Evolutionary conservation across 306 rosid genomes (phyloP).

Genomic region (Quercus dentata): DNA sequence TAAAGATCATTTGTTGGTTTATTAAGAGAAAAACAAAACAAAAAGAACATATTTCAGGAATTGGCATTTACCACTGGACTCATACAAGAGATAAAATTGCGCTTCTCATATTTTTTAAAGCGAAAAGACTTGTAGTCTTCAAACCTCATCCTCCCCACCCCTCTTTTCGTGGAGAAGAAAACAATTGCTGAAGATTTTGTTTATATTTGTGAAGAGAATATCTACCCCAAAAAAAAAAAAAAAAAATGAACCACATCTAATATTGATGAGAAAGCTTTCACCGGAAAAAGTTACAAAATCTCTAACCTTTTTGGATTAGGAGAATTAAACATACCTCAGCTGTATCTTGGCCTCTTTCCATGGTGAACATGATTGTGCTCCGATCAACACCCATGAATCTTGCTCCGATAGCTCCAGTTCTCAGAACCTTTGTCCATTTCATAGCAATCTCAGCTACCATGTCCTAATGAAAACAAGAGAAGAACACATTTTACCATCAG

Average conservation of each 20-base stretch:
- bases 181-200: background rate
- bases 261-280: background rate
- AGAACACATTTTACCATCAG: background rate
- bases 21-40: background rate
- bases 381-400: conserved; percentile 77
- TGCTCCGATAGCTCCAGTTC: conserved; percentile 69
- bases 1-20: background rate
- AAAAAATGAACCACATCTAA: no score
- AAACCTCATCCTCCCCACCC: no score
- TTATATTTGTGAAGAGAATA: background rate
- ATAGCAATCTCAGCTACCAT: conserved; percentile 65
- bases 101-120: background rate
- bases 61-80: no score
- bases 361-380: conserved; percentile 86
- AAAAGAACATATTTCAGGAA: background rate
- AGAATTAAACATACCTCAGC: conserved; percentile 52
- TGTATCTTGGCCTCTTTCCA: conserved; percentile 65
- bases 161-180: no score
- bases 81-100: background rate
- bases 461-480: conserved; percentile 46
- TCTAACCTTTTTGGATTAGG: background rate
- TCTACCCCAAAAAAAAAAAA: no score
- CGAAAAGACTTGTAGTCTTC: background rate
- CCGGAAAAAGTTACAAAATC: background rate
- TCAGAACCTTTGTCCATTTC: conserved; percentile 83